phyloP scores from a whole-genome alignment of 139 green algal genomes.

The Asterochloris sp. region DNA sequence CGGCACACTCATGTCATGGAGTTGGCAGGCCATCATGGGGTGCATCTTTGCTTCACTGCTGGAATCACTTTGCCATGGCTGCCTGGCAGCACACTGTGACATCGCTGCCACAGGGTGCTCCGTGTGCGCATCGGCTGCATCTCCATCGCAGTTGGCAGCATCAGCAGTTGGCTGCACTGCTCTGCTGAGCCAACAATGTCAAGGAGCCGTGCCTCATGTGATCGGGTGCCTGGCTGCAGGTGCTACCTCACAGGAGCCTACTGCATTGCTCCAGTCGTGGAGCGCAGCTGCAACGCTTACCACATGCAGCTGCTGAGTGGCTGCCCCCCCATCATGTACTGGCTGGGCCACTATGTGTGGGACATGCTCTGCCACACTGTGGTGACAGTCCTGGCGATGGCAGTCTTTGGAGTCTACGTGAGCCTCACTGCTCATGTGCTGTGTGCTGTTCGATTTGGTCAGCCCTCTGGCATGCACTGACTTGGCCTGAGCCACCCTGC shows the following conservation, averaged over 20 bases:
- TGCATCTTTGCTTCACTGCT: too few species aligned
- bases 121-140: too few species aligned
- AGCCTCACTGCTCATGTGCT: background rate
- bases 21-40: too few species aligned
- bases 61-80: too few species aligned
- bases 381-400: conserved; percentile 10
- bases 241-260: conserved; percentile 24
- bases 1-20: too few species aligned
- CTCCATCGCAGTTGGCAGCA: too few species aligned
- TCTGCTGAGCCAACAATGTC: too few species aligned
- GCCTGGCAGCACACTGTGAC: too few species aligned
- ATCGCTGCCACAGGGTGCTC: too few species aligned
- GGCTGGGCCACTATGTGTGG: conserved; percentile 18
- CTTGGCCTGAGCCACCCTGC: too few species aligned
- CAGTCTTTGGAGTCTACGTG: conserved; percentile 26
- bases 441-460: background rate
- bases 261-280: conserved; percentile 17
- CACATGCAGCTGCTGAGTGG: conserved; percentile 28
- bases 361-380: conserved; percentile 14
- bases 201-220: too few species aligned
- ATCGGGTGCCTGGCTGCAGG: background rate
- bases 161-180: too few species aligned
- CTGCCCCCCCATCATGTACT: conserved; percentile 29
- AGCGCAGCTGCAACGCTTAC: background rate
- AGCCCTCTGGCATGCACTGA: background rate